Evolutionary conservation across 2,329 filamentous ascomycete genomes (phyloP), one percentile per base, ranked within the genome.

Genomic region (Beauveria caledonica): DNA sequence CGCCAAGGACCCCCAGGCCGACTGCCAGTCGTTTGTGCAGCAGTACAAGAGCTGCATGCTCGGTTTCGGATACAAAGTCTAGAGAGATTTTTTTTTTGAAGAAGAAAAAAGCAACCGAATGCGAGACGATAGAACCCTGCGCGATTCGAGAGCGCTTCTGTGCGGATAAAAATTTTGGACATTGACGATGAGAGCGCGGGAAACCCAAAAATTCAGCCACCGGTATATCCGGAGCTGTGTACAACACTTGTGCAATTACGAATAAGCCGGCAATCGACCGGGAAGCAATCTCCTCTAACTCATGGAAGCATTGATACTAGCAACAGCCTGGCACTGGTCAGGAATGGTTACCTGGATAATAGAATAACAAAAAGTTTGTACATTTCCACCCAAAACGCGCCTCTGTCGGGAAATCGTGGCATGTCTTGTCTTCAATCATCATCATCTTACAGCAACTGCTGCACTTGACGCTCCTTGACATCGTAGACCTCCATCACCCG

Each of bases 11-110:
- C 90, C 94, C 44, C 84, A 90, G 68, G 82, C 85, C 70, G 92
- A 95, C 69, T 99, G 94, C 81, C 83, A 86, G 74, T 83, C 86
- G 55, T 82, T 90, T 64, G 89, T 99, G 64, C 85, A 90, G 29
- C 86, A 90, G 71, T 99, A 99, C 79, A 87, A 86, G 77, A 85
- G 77, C 67, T 99, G 94, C 75, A 97, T 99, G 94, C 86, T 86
- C 61, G 89, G 91, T 11, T 97, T 89, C 70, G 94, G 94, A 17
- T 99, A 96, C 80, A 88, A 90, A 73, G 76, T 85, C 56, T 85
- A 74, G 72, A 46, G 59, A 46, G n/a, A n/a, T n/a, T n/a, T n/a
- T n/a, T n/a, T n/a, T n/a, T 45, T 48, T 29, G 5, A 39, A 67
- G 63, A 66, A 68, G 62, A 67, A 59, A 63, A 27, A 33, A 21